Evolutionary conservation across 257 asterid genomes (phyloP).

Genomic region (Coffea eugenioides): DNA sequence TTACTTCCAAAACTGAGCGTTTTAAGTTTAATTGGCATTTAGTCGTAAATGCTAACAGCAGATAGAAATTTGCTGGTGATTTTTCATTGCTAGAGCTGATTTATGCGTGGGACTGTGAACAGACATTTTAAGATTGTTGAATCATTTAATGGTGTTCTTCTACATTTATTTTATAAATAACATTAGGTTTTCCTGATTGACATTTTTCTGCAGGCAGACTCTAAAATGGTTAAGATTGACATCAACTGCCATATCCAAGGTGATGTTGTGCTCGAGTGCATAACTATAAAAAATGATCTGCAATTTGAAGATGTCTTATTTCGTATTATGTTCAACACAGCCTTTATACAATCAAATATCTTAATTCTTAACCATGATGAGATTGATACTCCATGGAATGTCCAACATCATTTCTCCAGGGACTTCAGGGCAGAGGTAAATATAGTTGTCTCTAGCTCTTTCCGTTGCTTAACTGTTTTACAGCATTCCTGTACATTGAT

Average conservation of each 20-base stretch:
- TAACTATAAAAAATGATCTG: slow-evolving; percentile 39
- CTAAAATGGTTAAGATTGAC: slow-evolving; percentile 53
- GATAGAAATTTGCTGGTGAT: background rate
- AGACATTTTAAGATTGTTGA: background rate
- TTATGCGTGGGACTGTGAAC: background rate
- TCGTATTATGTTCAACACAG: slow-evolving; percentile 69
- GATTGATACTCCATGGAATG: slow-evolving; percentile 54
- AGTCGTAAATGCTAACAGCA: background rate
- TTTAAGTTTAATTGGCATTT: background rate
- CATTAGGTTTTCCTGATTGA: slow-evolving; percentile 9
- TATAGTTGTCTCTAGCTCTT: slow-evolving; percentile 9
- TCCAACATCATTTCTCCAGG: slow-evolving; percentile 43
- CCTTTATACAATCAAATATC: slow-evolving; percentile 53
- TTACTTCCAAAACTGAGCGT: background rate
- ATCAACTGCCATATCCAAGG: slow-evolving; percentile 70
- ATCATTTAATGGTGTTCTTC: background rate
- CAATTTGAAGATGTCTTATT: slow-evolving; percentile 58
- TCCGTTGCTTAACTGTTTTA: background rate
- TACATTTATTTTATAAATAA: background rate
- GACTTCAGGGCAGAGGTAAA: slow-evolving; percentile 72
- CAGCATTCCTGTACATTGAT: slow-evolving; percentile 5
- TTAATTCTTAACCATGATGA: slow-evolving; percentile 54
- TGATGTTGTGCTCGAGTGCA: slow-evolving; percentile 73
- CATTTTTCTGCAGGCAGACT: slow-evolving; percentile 57
- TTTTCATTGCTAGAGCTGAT: background rate